Evolutionary conservation across 805 yeast species (phyloP), one percentile per base, ranked within the genome.

Genomic region (Kodamaea sagamina): DNA sequence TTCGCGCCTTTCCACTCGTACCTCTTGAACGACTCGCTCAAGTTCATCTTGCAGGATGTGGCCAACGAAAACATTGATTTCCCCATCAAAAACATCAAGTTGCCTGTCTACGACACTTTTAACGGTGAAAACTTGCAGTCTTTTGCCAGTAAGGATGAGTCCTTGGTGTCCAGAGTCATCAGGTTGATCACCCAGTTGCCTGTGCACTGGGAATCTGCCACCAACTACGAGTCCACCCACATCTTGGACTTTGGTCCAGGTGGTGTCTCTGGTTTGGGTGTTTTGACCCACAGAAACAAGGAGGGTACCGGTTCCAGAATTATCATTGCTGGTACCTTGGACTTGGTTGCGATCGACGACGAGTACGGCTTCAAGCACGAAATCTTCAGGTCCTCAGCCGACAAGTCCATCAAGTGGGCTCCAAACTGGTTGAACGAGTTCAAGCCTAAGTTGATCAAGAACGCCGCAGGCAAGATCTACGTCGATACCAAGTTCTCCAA

Each of bases 171-270:
- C 21, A 83, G 97, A 67, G 74, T 88, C 46, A 83, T 86, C 47
- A 81, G 81, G 63, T 84, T 90, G 58, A 90, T 93, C 65, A 88
- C 93, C 41, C 82, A 82, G 59, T 77, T 88, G 59, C 89, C 96
- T 34, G 99, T 93, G 51, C 78, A 87, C 69, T 93, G 99, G 99
- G 98, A 93, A 72, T 53, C 55, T 21, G 95, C 98, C 22, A 90
- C 97, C 27, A 63, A 79, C 52, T 88, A 87, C 64, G 64, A 78
- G 37, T 78, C 93, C 19, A 86, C 97, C 36, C 99, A 93, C 64
- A 79, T 93, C 57, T 67, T 93, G 49, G 99, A 93, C 71, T 93
- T 93, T 57, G 99, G 99, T 63, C 99, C 99, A 49, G 99, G 99
- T 69, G 98, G 98, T 56, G 82, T 88, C 28, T 87, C 97, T 35